A percentile compares a stretch with the other conserved stretches of the same genome.
Conservation (phyloP, 73 alveolate genomes). For the Paramecium tetraurelia region DNA sequence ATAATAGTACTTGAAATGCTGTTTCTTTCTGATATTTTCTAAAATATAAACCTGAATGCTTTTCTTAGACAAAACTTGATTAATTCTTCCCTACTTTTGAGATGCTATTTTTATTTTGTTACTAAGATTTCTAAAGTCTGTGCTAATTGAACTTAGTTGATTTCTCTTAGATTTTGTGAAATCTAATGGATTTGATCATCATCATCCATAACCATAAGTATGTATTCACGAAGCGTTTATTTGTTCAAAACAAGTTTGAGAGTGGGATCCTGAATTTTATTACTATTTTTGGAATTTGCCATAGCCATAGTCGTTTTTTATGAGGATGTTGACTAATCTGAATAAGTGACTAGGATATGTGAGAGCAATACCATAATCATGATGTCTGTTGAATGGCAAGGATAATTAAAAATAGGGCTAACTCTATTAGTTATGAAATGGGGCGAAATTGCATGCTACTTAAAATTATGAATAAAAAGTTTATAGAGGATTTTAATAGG, state of each 20-base stretch:
- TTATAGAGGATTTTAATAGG: not conserved
- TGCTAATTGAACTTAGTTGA: not conserved
- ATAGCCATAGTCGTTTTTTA: not conserved
- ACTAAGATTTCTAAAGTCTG: not conserved
- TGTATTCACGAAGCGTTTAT: not conserved
- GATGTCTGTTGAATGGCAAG: not conserved
- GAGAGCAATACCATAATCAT: not conserved
- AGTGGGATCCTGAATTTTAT: not conserved
- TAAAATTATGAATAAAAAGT: not conserved
- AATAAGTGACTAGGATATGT: not conserved
- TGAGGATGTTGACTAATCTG: not conserved
- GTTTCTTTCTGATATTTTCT: not conserved
- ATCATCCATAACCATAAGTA: not conserved
- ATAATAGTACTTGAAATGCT: not conserved
- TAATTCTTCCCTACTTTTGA: conserved; percentile 19
- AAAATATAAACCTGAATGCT: not conserved
- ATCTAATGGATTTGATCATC: not conserved
- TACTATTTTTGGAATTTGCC: not conserved
- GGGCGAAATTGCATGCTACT: not conserved
- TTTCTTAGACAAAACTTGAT: conserved; percentile 25
- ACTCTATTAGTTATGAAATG: not conserved
- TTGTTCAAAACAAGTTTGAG: not conserved
- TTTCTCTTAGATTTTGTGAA: not conserved
- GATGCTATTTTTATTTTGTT: not conserved
- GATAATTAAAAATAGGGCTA: not conserved